Evolutionary conservation across 2,329 filamentous ascomycete genomes (phyloP).

Genomic region (Pezicula rhizophila): DNA sequence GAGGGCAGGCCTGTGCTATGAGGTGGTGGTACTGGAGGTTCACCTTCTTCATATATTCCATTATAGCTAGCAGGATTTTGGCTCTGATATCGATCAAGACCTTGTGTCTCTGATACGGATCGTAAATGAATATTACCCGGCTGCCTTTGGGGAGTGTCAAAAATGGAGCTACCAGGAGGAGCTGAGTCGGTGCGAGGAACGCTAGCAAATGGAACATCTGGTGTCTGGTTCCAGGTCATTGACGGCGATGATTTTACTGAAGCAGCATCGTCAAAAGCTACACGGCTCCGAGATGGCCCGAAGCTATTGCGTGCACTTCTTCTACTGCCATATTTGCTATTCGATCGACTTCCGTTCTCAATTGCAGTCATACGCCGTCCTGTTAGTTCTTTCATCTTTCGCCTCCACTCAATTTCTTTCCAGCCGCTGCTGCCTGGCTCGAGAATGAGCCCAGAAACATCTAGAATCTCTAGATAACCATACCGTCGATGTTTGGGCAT

Average conservation of each 20-base stretch:
- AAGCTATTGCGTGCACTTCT: conserved; percentile 52
- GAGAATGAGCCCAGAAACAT: conserved; percentile 75
- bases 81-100: conserved; percentile 18
- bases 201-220: conserved; percentile 7
- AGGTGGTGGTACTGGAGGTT: conserved; percentile 19
- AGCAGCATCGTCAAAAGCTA: conserved; percentile 51
- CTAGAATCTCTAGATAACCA: conserved; percentile 83
- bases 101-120: conserved; percentile 27
- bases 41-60: conserved; percentile 16
- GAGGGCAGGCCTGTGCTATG: conserved; percentile 13
- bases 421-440: conserved; percentile 70
- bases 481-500: conserved; percentile 87
- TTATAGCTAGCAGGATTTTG: conserved; percentile 16
- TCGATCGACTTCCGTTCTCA: conserved; percentile 33
- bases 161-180: conserved; percentile 33
- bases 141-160: conserved; percentile 10
- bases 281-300: conserved; percentile 39
- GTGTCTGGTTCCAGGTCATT: conserved; percentile 18
- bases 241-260: conserved; percentile 49
- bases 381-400: conserved; percentile 81
- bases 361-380: conserved; percentile 67
- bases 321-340: conserved; percentile 49
- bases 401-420: conserved; percentile 86
- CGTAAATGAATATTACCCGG: conserved; percentile 15
- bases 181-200: conserved; percentile 43